phyloP scores from a whole-genome alignment of 2,329 filamentous ascomycete genomes.

The Microcyclospora pomicola region DNA sequence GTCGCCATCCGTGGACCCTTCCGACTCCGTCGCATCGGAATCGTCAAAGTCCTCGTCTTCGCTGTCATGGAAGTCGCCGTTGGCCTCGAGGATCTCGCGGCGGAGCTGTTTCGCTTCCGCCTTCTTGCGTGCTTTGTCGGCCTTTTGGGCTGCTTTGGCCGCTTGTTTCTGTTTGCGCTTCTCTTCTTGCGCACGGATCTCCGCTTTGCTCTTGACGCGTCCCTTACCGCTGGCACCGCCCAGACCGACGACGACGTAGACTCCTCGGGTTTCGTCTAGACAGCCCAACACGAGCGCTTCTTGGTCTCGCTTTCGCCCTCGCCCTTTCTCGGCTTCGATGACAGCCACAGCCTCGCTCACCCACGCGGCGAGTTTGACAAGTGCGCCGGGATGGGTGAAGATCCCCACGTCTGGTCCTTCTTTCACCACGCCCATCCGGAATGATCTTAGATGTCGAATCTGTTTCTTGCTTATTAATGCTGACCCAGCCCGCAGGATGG shows the following conservation, averaged over 20 bases:
- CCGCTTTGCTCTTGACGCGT: conserved; percentile 26
- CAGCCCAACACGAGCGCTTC: conserved; percentile 83
- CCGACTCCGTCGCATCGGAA: conserved; percentile 32
- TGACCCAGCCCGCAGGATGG: conserved; percentile 86
- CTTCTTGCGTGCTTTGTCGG: conserved; percentile 43
- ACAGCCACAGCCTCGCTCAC: conserved; percentile 83
- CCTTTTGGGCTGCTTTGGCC: conserved; percentile 28
- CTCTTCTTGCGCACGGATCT: conserved; percentile 44
- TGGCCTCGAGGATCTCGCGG: conserved; percentile 47
- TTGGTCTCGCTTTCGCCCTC: conserved; percentile 42
- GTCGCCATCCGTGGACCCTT: conserved; percentile 29
- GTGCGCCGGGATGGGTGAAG: conserved; percentile 81
- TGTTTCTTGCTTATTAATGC: conserved; percentile 85
- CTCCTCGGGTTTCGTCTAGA: conserved; percentile 70
- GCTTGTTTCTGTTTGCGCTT: conserved; percentile 47
- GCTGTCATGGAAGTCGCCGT: conserved; percentile 30
- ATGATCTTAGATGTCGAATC: conserved; percentile 81
- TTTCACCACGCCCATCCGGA: conserved; percentile 90
- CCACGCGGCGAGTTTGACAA: conserved; percentile 91
- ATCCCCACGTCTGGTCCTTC: conserved; percentile 84
- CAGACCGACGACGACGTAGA: conserved; percentile 87
- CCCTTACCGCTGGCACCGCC: conserved; percentile 60
- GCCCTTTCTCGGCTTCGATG: conserved; percentile 70
- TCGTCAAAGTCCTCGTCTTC: conserved; percentile 39
- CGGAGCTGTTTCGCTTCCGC: conserved; percentile 43